These are phyloP conservation scores for Fraxinus angustifolia DNA, from an alignment of 305 asterid species.

Conservation along the genomic window DNA sequence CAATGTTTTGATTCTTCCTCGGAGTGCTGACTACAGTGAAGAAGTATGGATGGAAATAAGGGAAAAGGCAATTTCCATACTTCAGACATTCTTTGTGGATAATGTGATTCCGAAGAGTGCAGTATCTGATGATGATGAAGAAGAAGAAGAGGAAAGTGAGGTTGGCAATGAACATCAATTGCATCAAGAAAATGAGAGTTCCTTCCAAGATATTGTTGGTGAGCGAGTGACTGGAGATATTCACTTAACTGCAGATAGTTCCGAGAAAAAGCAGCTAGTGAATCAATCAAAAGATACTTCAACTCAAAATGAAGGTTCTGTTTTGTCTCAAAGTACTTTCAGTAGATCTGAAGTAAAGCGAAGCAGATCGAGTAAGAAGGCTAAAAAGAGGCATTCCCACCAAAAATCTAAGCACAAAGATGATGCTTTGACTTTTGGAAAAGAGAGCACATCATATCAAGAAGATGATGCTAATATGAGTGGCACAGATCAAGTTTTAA, in stretches of 20 bases:
- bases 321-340: constrained; percentile 49
- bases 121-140: constrained; percentile 80
- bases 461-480: constrained; percentile 90
- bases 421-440: constrained; percentile 53
- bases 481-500: constrained; percentile 83
- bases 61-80: constrained; percentile 76
- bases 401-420: constrained; percentile 87
- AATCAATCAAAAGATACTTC: constrained; percentile 54
- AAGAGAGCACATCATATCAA: constrained; percentile 70
- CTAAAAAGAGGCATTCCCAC: constrained; percentile 86
- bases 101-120: constrained; percentile 67
- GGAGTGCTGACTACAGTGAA: constrained; percentile 99
- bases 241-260: constrained; percentile 55
- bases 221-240: constrained; percentile 50
- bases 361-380: constrained; percentile 94
- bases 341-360: constrained; percentile 72
- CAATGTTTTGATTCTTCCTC: constrained; percentile 96
- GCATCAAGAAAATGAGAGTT: constrained; percentile 48
- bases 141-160: constrained; percentile 62
- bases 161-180: constrained; percentile 49
- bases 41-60: constrained; percentile 99
- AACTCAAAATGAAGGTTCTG: constrained; percentile 63
- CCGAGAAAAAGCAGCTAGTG: constrained; percentile 50
- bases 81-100: constrained; percentile 77
- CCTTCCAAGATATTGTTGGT: constrained; percentile 53